Evolutionary conservation across 176 grass and related monocot species (phyloP).

Genomic region (Pontederia crassipes): DNA sequence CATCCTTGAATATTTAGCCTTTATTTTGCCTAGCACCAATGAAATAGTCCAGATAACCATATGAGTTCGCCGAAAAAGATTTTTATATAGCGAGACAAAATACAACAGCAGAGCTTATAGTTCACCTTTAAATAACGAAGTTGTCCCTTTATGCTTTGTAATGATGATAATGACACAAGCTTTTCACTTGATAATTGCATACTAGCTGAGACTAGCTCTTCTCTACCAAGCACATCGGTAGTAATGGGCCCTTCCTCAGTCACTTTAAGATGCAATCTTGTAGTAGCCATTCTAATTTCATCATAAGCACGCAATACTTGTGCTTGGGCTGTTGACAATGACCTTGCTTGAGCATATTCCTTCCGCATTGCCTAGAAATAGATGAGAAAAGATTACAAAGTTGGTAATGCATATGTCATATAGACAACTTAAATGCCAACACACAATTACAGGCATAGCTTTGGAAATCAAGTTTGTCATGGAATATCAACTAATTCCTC

Average conservation of each 20-base stretch:
- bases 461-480: no score
- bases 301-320: slow-evolving; percentile 78
- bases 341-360: slow-evolving; percentile 84
- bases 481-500: no score
- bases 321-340: slow-evolving; percentile 63
- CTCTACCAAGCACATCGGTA: slow-evolving; percentile 65
- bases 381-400: background rate
- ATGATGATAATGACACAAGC: slow-evolving; percentile 51
- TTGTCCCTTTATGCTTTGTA: slow-evolving; percentile 79
- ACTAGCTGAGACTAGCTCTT: slow-evolving; percentile 60
- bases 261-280: slow-evolving; percentile 64
- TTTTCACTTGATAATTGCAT: slow-evolving; percentile 87
- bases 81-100: background rate
- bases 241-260: slow-evolving; percentile 49
- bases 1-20: no score
- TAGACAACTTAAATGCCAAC: no score
- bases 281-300: slow-evolving; percentile 91
- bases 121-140: slow-evolving; percentile 75
- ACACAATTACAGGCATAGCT: no score
- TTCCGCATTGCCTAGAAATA: slow-evolving; percentile 73
- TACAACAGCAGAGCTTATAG: background rate
- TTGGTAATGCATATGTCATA: no score
- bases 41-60: no score
- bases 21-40: no score
- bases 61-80: no score